These are phyloP conservation scores for Fusarium xyrophilum DNA, from an alignment of 2,329 filamentous ascomycete species.

Conservation along the genomic window DNA sequence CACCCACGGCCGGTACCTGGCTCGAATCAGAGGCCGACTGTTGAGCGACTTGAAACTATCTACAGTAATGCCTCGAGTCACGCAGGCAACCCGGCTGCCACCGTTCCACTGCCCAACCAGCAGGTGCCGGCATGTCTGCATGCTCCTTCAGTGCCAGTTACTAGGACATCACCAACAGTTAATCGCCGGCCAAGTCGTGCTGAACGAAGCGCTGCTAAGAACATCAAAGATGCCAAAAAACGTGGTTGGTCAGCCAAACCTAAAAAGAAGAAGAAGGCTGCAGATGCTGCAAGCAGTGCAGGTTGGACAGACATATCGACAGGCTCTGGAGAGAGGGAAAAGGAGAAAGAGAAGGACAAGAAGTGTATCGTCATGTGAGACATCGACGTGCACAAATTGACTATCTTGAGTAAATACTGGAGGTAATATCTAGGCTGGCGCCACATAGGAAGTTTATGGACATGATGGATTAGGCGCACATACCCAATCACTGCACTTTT, in stretches of 20 bases:
- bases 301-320: conserved; percentile 62
- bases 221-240: conserved; percentile 66
- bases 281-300: conserved; percentile 53
- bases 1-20: conserved; percentile 53
- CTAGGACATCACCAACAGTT: conserved; percentile 52
- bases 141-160: conserved; percentile 45
- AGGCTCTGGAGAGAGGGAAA: conserved; percentile 38
- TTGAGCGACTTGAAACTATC: conserved; percentile 63
- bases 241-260: conserved; percentile 60
- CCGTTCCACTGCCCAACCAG: conserved; percentile 16
- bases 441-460: conserved; percentile 2
- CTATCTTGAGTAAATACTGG: neutral
- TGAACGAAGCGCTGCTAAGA: conserved; percentile 66
- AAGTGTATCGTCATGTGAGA: conserved; percentile 63
- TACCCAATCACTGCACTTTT: conserved; percentile 29
- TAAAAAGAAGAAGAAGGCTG: conserved; percentile 51
- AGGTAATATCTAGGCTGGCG: conserved; percentile 16
- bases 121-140: conserved; percentile 48
- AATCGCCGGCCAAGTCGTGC: conserved; percentile 61
- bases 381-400: neutral
- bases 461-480: conserved; percentile 22
- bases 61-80: conserved; percentile 50
- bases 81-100: conserved; percentile 15
- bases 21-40: conserved; percentile 51
- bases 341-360: conserved; percentile 54